Evolutionary conservation across 2,329 filamentous ascomycete species (phyloP), one percentile per base, ranked within the genome.

Genomic region (Fusarium secorum): DNA sequence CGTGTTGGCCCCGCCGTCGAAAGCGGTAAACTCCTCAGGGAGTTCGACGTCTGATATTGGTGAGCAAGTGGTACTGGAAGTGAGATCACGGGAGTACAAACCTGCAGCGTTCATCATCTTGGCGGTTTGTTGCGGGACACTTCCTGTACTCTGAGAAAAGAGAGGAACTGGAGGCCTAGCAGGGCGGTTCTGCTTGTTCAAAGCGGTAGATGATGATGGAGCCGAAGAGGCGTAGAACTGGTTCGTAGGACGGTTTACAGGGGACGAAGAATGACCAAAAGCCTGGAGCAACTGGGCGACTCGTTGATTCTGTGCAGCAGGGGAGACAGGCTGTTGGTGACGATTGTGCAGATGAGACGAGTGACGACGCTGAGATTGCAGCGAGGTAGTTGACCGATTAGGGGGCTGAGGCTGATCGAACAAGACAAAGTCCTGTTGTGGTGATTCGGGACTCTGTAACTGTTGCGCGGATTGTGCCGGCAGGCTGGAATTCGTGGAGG

Each of bases 341-440:
- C 79, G 81, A 77, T 85, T 83, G 76, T 86, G 77, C 75, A 81
- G 79, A 70, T 78, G 77, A 71, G 74, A 82, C 78, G 84, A 84
- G 81, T 81, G 82, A 82, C 78, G 82, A 76, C 82, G 84, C 79
- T 82, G 80, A 64, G 73, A 74, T 65, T 80, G 78, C 77, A 83
- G 81, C 68, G 80, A 80, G 70, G 77, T 78, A 73, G 81, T 72
- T 73, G 78, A 74, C 71, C 75, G 77, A 79, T 78, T 82, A 82
- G 70, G 80, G 78, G 55, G 77, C 71, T 73, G 74, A 70, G 76
- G 83, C 68, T 85, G 83, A 80, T 88, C 86, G 90, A 90, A 93
- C 86, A 94, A 89, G 83, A 93, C 90, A 81, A 94, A 94, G 90
- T 94, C 92, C 86, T 91, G 86, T 78, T 88, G 88, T 63, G 82